These are phyloP conservation scores for Fraxinus velutina DNA, from an alignment of 305 asterid genomes.

Conservation along the genomic window DNA sequence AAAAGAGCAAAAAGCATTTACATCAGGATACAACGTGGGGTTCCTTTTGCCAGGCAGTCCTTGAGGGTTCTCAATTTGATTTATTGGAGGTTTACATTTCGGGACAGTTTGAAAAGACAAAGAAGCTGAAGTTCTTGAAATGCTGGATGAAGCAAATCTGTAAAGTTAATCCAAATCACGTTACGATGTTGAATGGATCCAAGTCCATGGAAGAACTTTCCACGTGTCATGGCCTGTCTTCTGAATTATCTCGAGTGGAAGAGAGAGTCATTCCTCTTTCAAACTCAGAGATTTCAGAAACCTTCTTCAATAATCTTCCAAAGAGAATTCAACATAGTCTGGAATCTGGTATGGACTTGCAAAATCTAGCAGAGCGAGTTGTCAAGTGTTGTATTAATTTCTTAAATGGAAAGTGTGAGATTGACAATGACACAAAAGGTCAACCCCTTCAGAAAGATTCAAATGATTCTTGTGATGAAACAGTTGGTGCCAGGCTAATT, in stretches of 20 bases:
- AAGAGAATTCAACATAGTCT: constrained; percentile 59
- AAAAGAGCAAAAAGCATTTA: constrained; percentile 40
- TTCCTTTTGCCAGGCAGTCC: constrained; percentile 67
- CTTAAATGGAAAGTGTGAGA: constrained; percentile 38
- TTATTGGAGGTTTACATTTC: constrained; percentile 57
- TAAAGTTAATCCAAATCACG: constrained; percentile 33
- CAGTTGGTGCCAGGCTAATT: constrained; percentile 33
- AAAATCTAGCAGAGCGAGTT: constrained; percentile 66
- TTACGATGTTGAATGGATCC: constrained; percentile 26
- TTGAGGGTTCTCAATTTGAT: constrained; percentile 58
- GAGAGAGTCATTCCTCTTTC: constrained; percentile 40
- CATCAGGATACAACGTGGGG: constrained; percentile 57
- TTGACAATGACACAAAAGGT: constrained; percentile 27
- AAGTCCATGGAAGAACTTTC: constrained; percentile 33
- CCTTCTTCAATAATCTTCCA: constrained; percentile 52
- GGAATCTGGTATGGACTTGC: constrained; percentile 77
- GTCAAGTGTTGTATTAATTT: constrained; percentile 61
- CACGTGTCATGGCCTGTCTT: constrained; percentile 31
- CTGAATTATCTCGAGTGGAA: constrained; percentile 42
- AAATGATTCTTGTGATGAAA: constrained; percentile 35
- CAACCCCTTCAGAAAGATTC: constrained; percentile 29
- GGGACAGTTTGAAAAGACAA: constrained; percentile 43
- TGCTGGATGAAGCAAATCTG: constrained; percentile 85
- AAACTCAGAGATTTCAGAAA: constrained; percentile 44
- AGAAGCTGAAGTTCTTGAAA: constrained; percentile 75